These are phyloP conservation scores for Fusarium sp. DNA, from an alignment of 2,329 filamentous ascomycete genomes.

Conservation along the genomic window DNA sequence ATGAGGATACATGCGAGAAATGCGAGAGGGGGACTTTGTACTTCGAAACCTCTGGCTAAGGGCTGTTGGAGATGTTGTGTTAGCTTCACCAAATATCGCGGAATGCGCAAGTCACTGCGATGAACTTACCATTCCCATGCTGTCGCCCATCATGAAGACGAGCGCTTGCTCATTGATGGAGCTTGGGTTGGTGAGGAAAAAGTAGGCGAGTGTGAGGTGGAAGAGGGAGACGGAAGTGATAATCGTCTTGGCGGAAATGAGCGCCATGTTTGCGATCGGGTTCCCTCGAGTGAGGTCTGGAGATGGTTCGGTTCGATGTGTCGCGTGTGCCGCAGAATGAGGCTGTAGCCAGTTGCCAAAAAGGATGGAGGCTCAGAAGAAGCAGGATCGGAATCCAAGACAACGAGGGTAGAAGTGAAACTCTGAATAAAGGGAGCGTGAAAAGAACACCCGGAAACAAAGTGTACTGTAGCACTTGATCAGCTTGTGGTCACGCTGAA, in stretches of 20 bases:
- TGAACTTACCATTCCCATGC: slow-evolving; percentile 79
- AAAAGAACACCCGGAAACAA: not conserved
- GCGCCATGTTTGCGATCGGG: slow-evolving; percentile 70
- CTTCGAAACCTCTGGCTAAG: slow-evolving; percentile 74
- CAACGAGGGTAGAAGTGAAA: not conserved
- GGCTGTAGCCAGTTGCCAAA: slow-evolving; percentile 1
- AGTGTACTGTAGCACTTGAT: slow-evolving; percentile 22
- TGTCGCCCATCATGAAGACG: slow-evolving; percentile 84
- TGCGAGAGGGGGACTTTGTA: slow-evolving; percentile 76
- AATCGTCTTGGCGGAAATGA: slow-evolving; percentile 84
- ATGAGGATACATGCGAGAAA: slow-evolving; percentile 78
- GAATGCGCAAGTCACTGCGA: not conserved
- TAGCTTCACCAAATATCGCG: slow-evolving; percentile 2
- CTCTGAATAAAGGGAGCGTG: not conserved
- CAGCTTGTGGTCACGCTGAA: slow-evolving; percentile 34
- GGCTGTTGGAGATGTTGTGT: slow-evolving; percentile 27
- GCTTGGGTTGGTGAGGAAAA: slow-evolving; percentile 81
- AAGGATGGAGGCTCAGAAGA: not conserved
- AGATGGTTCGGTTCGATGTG: not conserved
- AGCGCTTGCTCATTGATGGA: slow-evolving; percentile 82
- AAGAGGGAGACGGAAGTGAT: slow-evolving; percentile 86
- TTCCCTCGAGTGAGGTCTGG: not conserved
- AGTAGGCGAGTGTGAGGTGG: slow-evolving; percentile 85
- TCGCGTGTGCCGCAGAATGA: slow-evolving; percentile 7
- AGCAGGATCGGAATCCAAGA: not conserved